Conservation (phyloP, 2,329 filamentous ascomycete genomes). For the Fusarium nematophilum region DNA sequence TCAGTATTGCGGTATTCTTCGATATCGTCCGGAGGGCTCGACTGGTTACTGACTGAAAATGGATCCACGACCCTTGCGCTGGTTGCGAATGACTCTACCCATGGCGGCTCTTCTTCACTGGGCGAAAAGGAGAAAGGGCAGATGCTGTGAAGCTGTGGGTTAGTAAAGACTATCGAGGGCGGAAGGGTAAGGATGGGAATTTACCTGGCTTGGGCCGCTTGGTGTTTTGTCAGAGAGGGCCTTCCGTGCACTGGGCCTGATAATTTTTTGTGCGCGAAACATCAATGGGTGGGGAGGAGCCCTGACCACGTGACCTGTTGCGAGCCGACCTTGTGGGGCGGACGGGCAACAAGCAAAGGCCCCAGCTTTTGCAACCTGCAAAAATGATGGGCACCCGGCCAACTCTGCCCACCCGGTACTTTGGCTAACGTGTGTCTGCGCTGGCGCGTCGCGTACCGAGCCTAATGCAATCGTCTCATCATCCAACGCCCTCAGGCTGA, state of each 20-base stretch:
- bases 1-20: conserved; percentile 47
- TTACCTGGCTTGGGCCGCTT: conserved; percentile 56
- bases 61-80: conserved; percentile 70
- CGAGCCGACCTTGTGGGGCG: conserved; percentile 13
- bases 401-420: conserved; percentile 10
- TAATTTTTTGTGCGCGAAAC: conserved; percentile 55
- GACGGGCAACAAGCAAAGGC: conserved; percentile 2
- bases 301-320: conserved; percentile 53
- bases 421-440: conserved; percentile 3
- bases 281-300: conserved; percentile 43
- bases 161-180: conserved; percentile 44
- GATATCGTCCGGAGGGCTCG: conserved; percentile 39
- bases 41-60: conserved; percentile 65
- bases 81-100: conserved; percentile 74
- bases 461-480: conserved; percentile 25
- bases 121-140: conserved; percentile 50
- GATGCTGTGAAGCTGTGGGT: conserved; percentile 46
- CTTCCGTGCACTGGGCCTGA: conserved; percentile 42
- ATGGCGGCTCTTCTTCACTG: conserved; percentile 55
- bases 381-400: conserved; percentile 1
- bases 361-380: conserved; percentile 11
- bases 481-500: conserved; percentile 25
- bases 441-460: conserved; percentile 19
- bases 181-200: conserved; percentile 40
- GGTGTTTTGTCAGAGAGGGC: conserved; percentile 52